Conservation (phyloP, 148 eudicot species). For the Vaccinium vitisidaea region DNA sequence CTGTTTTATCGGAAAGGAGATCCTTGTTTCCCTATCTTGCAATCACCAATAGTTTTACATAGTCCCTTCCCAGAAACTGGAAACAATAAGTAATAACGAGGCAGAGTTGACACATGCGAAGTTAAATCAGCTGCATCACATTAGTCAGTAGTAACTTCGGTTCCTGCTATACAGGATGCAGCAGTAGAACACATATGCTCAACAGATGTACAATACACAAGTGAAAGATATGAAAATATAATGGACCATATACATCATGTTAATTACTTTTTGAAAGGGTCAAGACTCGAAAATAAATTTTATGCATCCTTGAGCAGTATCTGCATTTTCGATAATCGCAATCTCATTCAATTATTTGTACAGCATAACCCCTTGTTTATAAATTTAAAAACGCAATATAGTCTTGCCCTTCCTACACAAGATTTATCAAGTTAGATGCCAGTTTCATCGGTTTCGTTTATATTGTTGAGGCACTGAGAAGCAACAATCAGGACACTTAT, state of each 20-base stretch:
- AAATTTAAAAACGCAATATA: neutral
- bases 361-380: neutral
- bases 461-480: neutral
- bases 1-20: neutral
- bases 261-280: neutral
- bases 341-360: neutral
- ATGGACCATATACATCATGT: neutral
- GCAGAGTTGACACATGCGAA: neutral
- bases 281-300: neutral
- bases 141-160: neutral
- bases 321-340: neutral
- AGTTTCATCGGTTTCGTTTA: neutral
- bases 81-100: neutral
- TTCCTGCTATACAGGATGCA: neutral
- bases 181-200: neutral
- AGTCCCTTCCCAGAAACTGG: neutral
- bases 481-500: neutral
- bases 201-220: neutral
- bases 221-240: neutral
- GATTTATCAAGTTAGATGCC: neutral
- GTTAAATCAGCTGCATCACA: neutral
- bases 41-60: neutral
- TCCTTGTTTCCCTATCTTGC: neutral
- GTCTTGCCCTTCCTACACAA: neutral
- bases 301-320: neutral